These are phyloP conservation scores for Diospyros lotus DNA, from an alignment of 148 eudicot genomes.

Conservation along the genomic window DNA sequence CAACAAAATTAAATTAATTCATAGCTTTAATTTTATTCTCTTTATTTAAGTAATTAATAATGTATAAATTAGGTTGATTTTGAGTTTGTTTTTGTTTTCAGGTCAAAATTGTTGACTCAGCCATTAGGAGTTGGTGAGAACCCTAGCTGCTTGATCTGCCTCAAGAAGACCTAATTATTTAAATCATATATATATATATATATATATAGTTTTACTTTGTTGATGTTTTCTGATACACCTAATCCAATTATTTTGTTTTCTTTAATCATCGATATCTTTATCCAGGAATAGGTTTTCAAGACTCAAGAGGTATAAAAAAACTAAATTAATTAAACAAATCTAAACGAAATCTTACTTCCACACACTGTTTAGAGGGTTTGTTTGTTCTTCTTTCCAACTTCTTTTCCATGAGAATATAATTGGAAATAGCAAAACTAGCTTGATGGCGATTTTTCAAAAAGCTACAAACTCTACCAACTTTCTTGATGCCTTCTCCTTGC, in stretches of 20 bases:
- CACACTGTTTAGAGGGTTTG: neutral
- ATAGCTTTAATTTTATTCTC: no score
- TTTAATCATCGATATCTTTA: neutral
- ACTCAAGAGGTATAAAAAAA: neutral
- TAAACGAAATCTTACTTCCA: slow-evolving; percentile 6
- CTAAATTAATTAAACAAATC: neutral
- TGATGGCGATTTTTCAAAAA: slow-evolving; percentile 2
- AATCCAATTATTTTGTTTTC: slow-evolving; percentile 3
- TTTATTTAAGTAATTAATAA: no score
- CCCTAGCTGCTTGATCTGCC: slow-evolving; percentile 7
- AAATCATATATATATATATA: neutral
- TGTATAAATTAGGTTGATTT: neutral
- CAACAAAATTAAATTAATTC: no score
- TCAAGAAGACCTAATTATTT: neutral
- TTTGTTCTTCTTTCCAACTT: neutral
- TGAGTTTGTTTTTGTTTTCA: neutral
- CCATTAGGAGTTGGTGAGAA: slow-evolving; percentile 6
- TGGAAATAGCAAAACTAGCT: slow-evolving; percentile 5
- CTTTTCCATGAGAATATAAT: neutral
- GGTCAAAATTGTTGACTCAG: neutral
- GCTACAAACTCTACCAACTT: no score
- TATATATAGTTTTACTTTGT: no score
- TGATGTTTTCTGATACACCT: slow-evolving; percentile 7
- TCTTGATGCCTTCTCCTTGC: no score
- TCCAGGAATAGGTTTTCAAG: neutral